These are phyloP conservation scores for Candida maesae DNA, from an alignment of 805 yeast species.

Conservation along the genomic window DNA sequence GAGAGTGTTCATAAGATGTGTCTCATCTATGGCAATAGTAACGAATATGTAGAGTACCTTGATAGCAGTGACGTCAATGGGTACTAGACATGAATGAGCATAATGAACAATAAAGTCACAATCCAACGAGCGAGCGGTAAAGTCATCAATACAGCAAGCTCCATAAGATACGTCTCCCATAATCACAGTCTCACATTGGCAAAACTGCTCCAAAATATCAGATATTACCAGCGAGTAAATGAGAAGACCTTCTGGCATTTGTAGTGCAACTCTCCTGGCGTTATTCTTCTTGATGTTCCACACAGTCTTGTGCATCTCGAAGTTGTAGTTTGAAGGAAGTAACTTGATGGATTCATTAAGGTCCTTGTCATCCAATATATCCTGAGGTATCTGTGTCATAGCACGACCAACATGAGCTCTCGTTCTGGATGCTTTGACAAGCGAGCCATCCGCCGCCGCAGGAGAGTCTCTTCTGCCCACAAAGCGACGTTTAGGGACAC, in stretches of 20 bases:
- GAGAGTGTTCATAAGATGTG: slow-evolving; percentile 75
- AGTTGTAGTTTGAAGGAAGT: slow-evolving; percentile 88
- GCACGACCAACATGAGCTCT: slow-evolving; percentile 49
- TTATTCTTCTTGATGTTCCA: slow-evolving; percentile 80
- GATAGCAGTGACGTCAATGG: slow-evolving; percentile 86
- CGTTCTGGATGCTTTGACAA: slow-evolving; percentile 25
- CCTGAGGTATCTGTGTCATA: slow-evolving; percentile 84
- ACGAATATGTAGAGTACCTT: slow-evolving; percentile 95
- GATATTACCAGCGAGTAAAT: slow-evolving; percentile 86
- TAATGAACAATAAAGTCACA: slow-evolving; percentile 95
- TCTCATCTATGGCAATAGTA: slow-evolving; percentile 83
- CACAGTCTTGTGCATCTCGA: slow-evolving; percentile 92
- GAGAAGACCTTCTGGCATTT: slow-evolving; percentile 95
- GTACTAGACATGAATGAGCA: slow-evolving; percentile 96
- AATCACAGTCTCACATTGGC: slow-evolving; percentile 79
- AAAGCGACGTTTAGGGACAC: slow-evolving; percentile 50
- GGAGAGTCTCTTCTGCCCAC: slow-evolving; percentile 45
- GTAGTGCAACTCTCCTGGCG: slow-evolving; percentile 85
- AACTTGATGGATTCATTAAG: slow-evolving; percentile 79
- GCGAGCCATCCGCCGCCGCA: slow-evolving; percentile 18
- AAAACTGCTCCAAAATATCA: slow-evolving; percentile 90
- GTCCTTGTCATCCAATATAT: slow-evolving; percentile 73
- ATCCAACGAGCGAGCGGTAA: slow-evolving; percentile 85
- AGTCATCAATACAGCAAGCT: slow-evolving; percentile 97
- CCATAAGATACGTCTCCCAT: slow-evolving; percentile 99